Evolutionary conservation across 495 filamentous ascomycete genomes (phyloP).

Genomic region (Aspergillus ostianus): DNA sequence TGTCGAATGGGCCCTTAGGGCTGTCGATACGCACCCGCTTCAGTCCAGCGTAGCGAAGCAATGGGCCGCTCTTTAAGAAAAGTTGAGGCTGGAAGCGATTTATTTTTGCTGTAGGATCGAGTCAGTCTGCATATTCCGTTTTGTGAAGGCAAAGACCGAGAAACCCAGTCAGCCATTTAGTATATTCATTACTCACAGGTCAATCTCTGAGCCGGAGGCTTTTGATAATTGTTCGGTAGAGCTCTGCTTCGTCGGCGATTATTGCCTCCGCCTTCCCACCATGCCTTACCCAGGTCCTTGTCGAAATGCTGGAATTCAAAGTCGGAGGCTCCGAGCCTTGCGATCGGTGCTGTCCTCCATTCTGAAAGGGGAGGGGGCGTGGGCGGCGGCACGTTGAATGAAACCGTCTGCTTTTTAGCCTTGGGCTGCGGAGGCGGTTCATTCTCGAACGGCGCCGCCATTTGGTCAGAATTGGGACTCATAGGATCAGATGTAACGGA

Average conservation of each 20-base stretch:
- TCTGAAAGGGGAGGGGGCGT: constrained; percentile 46
- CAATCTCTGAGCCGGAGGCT: constrained; percentile 36
- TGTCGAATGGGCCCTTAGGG: constrained; percentile 42
- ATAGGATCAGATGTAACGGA: constrained; percentile 4
- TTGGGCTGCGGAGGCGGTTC: constrained; percentile 30
- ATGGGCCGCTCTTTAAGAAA: constrained; percentile 84
- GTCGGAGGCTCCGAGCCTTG: constrained; percentile 34
- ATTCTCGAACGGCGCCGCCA: constrained; percentile 13
- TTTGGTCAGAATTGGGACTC: constrained; percentile 1
- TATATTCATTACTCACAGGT: constrained; percentile 27
- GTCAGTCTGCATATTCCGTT: constrained; percentile 16
- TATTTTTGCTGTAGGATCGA: constrained; percentile 43
- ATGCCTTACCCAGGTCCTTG: constrained; percentile 42
- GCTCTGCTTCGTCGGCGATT: constrained; percentile 44
- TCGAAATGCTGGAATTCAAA: constrained; percentile 45
- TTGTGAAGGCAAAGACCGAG: neutral
- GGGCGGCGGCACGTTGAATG: constrained; percentile 48
- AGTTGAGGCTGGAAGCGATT: constrained; percentile 76
- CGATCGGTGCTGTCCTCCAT: constrained; percentile 41
- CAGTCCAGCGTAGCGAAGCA: constrained; percentile 87
- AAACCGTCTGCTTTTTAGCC: constrained; percentile 42
- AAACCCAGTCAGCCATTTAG: no score
- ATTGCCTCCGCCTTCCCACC: constrained; percentile 42
- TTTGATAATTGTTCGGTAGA: constrained; percentile 40
- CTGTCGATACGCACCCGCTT: constrained; percentile 37